Conservation (phyloP, 1,284 basidiomycete species). For the Neolentinus lepideus region DNA sequence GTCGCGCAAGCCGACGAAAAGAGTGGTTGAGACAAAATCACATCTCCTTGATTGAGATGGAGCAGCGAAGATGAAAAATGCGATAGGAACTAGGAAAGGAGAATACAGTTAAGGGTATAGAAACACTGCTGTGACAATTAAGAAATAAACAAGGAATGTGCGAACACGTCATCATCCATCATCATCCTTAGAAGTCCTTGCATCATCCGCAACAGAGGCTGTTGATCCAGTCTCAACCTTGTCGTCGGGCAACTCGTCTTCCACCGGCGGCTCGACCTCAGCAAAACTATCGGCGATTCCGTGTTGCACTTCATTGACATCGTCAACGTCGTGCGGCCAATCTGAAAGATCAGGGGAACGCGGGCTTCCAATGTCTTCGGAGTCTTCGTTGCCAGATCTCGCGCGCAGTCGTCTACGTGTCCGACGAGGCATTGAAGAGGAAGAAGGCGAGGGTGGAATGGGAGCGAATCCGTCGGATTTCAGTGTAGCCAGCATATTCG, state of each 20-base stretch:
- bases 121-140: neutral
- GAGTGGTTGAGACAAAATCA: no score
- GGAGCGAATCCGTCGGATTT: slow-evolving; percentile 50
- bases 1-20: no score
- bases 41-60: neutral
- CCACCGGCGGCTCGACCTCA: neutral
- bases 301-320: neutral
- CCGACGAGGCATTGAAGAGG: slow-evolving; percentile 15
- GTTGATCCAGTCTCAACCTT: neutral
- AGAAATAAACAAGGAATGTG: neutral
- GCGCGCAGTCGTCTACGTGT: slow-evolving; percentile 15
- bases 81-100: neutral
- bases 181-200: neutral
- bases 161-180: neutral
- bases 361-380: neutral
- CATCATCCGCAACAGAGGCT: neutral
- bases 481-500: slow-evolving; percentile 66
- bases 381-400: neutral
- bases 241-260: neutral
- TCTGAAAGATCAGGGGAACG: neutral
- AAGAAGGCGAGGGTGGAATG: slow-evolving; percentile 25
- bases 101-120: neutral
- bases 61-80: neutral
- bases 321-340: neutral
- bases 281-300: neutral